phyloP scores from a whole-genome alignment of 257 asterid genomes.

The Hygrophila difformis region DNA sequence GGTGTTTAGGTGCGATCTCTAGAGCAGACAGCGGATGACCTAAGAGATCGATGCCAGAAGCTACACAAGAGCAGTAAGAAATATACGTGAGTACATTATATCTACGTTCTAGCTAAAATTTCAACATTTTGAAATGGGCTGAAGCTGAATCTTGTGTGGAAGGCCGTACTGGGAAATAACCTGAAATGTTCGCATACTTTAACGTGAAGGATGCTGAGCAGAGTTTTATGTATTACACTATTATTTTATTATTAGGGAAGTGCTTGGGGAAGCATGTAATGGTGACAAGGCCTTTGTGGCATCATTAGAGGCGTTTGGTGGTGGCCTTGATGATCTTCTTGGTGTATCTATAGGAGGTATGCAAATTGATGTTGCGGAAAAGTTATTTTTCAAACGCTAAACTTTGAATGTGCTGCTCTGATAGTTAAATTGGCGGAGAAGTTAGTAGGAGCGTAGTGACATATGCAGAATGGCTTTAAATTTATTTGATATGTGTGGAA shows the following conservation, averaged over 20 bases:
- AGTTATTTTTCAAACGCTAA: too few species aligned
- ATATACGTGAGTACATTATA: slow-evolving; percentile 59
- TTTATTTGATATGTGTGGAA: too few species aligned
- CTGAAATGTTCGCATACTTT: slow-evolving; percentile 5
- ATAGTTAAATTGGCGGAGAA: not conserved
- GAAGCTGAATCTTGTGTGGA: too few species aligned
- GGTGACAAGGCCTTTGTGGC: slow-evolving; percentile 78
- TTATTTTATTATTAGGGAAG: slow-evolving; percentile 44
- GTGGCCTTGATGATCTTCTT: slow-evolving; percentile 87
- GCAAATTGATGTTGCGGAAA: slow-evolving; percentile 11
- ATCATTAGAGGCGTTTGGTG: slow-evolving; percentile 87
- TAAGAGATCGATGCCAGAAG: slow-evolving; percentile 89
- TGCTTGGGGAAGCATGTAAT: slow-evolving; percentile 68
- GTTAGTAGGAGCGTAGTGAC: too few species aligned
- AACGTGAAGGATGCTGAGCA: not conserved
- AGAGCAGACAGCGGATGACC: slow-evolving; percentile 75
- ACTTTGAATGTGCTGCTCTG: not conserved
- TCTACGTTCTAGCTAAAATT: too few species aligned
- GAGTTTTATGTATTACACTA: not conserved
- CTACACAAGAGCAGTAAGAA: slow-evolving; percentile 75
- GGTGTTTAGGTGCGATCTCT: slow-evolving; percentile 60
- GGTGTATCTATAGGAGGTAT: slow-evolving; percentile 91
- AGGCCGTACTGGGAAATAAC: not conserved
- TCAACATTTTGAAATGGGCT: too few species aligned
- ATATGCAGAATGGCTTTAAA: too few species aligned